Conservation (phyloP, 345 rosid genomes). For the Physaria fendleri region DNA sequence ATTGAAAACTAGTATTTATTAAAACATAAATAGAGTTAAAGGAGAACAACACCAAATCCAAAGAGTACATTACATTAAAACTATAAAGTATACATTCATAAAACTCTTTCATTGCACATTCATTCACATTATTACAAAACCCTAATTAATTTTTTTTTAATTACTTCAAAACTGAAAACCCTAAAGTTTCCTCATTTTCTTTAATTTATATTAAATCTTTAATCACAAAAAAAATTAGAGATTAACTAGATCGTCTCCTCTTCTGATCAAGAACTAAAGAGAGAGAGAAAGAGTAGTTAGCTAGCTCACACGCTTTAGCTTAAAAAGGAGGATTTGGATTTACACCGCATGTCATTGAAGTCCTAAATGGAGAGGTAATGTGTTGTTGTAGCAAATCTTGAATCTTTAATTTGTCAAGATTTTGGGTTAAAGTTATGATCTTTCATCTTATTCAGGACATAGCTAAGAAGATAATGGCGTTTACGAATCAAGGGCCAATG, state of each 20-base stretch:
- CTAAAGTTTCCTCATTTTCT: neutral
- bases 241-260: neutral
- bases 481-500: conserved; percentile 88
- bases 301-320: conserved; percentile 35
- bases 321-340: conserved; percentile 79
- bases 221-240: neutral
- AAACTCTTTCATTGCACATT: neutral
- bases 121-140: neutral
- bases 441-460: conserved; percentile 53
- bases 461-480: conserved; percentile 62
- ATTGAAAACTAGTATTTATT: neutral
- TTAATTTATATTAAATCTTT: neutral
- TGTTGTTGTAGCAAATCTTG: neutral
- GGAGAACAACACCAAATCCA: conserved; percentile 7
- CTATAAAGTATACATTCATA: conserved; percentile 4
- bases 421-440: neutral
- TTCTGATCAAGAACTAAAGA: conserved; percentile 7
- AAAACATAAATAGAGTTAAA: neutral
- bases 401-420: neutral
- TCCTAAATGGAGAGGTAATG: conserved; percentile 81
- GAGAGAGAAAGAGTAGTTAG: conserved; percentile 22
- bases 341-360: conserved; percentile 91
- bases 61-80: conserved; percentile 10
- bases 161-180: neutral
- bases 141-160: neutral